Evolutionary conservation across 1,284 basidiomycete species (phyloP).

Genomic region (Thelephora terrestris): DNA sequence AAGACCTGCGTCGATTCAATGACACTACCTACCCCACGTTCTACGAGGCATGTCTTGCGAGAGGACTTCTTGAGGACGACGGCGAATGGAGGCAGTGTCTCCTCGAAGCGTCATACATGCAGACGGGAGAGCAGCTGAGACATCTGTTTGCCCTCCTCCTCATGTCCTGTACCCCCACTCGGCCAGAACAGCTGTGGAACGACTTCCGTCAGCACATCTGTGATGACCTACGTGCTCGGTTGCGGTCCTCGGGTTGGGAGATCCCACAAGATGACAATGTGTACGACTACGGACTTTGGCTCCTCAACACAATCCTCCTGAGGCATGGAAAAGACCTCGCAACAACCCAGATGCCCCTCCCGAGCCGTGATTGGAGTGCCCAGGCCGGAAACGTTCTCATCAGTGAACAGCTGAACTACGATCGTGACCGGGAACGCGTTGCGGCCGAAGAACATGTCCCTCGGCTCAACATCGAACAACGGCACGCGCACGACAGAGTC

Average conservation of each 20-base stretch:
- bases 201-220: constrained; percentile 25
- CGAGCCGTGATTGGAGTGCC: constrained; percentile 20
- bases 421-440: constrained; percentile 15
- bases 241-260: constrained; percentile 8
- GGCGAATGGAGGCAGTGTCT: constrained; percentile 30
- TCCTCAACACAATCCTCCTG: constrained; percentile 22
- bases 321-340: constrained; percentile 14
- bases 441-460: too few relatives aligned
- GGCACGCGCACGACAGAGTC: constrained; percentile 23
- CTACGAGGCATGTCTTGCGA: constrained; percentile 27
- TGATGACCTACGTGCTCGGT: constrained; percentile 24
- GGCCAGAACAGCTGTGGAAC: constrained; percentile 28
- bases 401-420: too few relatives aligned
- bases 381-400: too few relatives aligned
- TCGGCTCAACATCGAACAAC: constrained; percentile 32
- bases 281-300: constrained; percentile 30
- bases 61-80: constrained; percentile 34
- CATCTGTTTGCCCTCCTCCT: constrained; percentile 29
- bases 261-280: constrained; percentile 22
- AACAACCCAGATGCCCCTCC: constrained; percentile 24
- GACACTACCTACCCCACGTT: constrained; percentile 13
- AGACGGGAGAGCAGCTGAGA: constrained; percentile 27
- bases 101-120: constrained; percentile 29
- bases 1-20: constrained; percentile 16
- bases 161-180: constrained; percentile 20